Evolutionary conservation across 768 basidiomycete species (phyloP), one percentile per base, ranked within the genome.

Genomic region (Coprinellus micaceus): DNA sequence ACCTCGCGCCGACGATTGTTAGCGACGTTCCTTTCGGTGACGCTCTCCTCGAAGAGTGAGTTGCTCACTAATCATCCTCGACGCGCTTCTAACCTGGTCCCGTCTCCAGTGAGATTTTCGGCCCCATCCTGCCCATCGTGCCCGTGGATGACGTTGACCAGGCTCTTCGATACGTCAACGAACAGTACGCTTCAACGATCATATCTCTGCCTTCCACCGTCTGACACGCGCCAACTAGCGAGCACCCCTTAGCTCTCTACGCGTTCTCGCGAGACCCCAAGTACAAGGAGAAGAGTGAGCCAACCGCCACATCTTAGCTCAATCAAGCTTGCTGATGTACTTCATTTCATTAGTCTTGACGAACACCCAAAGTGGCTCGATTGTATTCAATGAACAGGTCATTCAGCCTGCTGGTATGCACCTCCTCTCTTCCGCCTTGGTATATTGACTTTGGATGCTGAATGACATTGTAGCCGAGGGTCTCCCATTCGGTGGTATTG

Each of bases 31-130:
- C 73, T 33, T 63, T 59, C 0, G 81, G 82, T 53, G 92, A 94
- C 69, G 78, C 86, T 0, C 69, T 93, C 58, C 89, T 94, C 88
- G 76, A 77, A 65, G 85, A 89, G 89, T 88, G 62, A 49, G 85
- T 75, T 1, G 24, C 56, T 2, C 17, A 44, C 51, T 7, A n/a
- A n/a, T n/a, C n/a, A n/a, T n/a, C n/a, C n/a, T n/a, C n/a, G n/a
- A n/a, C n/a, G n/a, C n/a, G n/a, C n/a, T n/a, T n/a, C n/a, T n/a
- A n/a, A n/a, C n/a, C n/a, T n/a, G n/a, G n/a, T n/a, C n/a, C n/a
- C n/a, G n/a, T n/a, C n/a, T n/a, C n/a, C n/a, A 91, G 90, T 58
- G 93, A 94, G 64, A 77, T 94, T 41, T 94, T 95, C 61, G 93
- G 91, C 0, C 92, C 93, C 7, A 61, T 95, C 10, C 71, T 95